These are phyloP conservation scores for Sugiyamaella xylanicola DNA, from an alignment of 1,139 yeast genomes.

Conservation along the genomic window DNA sequence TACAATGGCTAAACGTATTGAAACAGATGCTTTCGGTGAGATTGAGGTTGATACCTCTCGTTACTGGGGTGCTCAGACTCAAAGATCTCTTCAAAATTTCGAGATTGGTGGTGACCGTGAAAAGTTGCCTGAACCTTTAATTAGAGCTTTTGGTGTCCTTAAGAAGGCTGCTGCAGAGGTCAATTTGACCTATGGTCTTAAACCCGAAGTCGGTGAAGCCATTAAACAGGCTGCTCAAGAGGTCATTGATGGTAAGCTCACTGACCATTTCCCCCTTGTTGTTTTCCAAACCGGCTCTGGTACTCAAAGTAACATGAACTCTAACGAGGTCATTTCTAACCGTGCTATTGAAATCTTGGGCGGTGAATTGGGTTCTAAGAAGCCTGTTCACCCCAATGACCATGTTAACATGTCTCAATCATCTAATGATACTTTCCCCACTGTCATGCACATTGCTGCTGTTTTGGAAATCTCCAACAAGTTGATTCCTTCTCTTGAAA, in stretches of 20 bases:
- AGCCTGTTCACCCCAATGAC: constrained; percentile 96
- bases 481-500: constrained; percentile 76
- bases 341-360: constrained; percentile 96
- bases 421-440: constrained; percentile 96
- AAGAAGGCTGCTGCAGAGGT: constrained; percentile 95
- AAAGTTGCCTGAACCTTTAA: constrained; percentile 86
- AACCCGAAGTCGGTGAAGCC: constrained; percentile 78
- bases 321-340: constrained; percentile 97
- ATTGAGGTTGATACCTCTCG: constrained; percentile 81
- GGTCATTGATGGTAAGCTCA: constrained; percentile 86
- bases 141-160: constrained; percentile 88
- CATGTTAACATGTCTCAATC: constrained; percentile 99
- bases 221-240: constrained; percentile 95
- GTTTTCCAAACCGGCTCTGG: constrained; percentile 99
- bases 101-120: constrained; percentile 93
- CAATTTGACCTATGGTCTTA: constrained; percentile 82
- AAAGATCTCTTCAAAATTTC: constrained; percentile 82
- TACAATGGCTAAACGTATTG: constrained; percentile 57
- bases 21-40: constrained; percentile 95
- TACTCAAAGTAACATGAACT: constrained; percentile 98
- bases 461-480: constrained; percentile 78
- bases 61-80: constrained; percentile 99
- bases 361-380: constrained; percentile 87
- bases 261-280: constrained; percentile 94
- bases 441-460: constrained; percentile 99